These are phyloP conservation scores for Pleodorina starrii DNA, from an alignment of 139 green algal genomes.

Conservation along the genomic window DNA sequence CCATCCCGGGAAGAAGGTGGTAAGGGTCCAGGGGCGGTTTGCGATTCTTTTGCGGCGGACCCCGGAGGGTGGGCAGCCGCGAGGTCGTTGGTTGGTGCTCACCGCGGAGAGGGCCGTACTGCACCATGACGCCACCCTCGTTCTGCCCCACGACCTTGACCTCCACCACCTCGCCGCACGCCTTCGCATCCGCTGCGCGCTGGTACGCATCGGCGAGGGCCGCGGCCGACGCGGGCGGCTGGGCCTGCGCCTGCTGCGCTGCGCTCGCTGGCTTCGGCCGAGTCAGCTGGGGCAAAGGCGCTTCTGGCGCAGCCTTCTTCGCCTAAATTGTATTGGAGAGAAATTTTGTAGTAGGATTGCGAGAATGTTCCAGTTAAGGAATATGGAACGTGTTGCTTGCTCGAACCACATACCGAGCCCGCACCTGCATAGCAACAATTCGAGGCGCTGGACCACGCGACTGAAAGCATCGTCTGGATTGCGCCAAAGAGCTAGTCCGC, in stretches of 20 bases:
- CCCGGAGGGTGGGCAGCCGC: too few species aligned
- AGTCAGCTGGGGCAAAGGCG: not conserved
- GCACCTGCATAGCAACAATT: not conserved
- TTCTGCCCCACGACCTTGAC: slow-evolving; percentile 50
- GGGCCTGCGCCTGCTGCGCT: slow-evolving; percentile 24
- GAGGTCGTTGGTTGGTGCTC: too few species aligned
- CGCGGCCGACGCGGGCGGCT: not conserved
- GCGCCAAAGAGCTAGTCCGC: not conserved
- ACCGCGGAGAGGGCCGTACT: slow-evolving; percentile 26
- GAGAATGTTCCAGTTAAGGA: too few species aligned
- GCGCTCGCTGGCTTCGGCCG: slow-evolving; percentile 45
- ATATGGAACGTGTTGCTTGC: too few species aligned
- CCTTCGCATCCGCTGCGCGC: slow-evolving; percentile 35
- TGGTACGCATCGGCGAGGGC: slow-evolving; percentile 12
- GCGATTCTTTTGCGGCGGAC: too few species aligned
- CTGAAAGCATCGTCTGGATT: not conserved
- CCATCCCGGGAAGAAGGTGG: too few species aligned
- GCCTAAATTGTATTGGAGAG: not conserved
- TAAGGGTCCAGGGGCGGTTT: too few species aligned
- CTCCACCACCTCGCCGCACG: slow-evolving; percentile 31
- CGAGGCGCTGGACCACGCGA: not conserved
- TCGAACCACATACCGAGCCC: not conserved
- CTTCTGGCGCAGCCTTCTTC: not conserved
- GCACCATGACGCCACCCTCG: slow-evolving; percentile 40
- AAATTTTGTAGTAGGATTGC: too few species aligned